These are phyloP conservation scores for Blastobotrys aristatus DNA, from an alignment of 1,139 yeast genomes.

Conservation along the genomic window DNA sequence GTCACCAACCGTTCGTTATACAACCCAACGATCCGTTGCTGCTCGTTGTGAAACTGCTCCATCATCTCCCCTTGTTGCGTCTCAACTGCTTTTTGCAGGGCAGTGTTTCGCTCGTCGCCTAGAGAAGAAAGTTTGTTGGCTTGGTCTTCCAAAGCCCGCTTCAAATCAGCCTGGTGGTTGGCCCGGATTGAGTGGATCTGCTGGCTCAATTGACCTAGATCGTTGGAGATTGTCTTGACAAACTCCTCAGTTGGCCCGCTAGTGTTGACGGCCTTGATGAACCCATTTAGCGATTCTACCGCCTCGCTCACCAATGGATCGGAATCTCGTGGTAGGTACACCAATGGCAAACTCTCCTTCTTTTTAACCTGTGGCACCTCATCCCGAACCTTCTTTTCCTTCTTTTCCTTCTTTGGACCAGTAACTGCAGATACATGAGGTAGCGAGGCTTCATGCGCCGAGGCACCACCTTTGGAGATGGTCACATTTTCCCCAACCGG, in stretches of 20 bases:
- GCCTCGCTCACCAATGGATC: conserved; percentile 48
- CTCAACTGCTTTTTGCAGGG: conserved; percentile 39
- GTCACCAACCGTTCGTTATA: conserved; percentile 54
- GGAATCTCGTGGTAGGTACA: conserved; percentile 30
- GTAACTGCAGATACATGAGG: conserved; percentile 12
- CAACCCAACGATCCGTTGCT: conserved; percentile 56
- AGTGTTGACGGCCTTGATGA: conserved; percentile 48
- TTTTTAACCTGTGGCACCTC: conserved; percentile 8
- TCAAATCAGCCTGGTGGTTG: conserved; percentile 25
- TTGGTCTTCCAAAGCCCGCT: conserved; percentile 25
- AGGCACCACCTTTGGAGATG: conserved; percentile 41
- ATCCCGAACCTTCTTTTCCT: neutral
- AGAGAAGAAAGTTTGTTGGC: conserved; percentile 27
- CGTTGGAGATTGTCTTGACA: conserved; percentile 27
- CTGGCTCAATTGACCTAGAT: conserved; percentile 28
- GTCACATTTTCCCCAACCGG: conserved; percentile 11
- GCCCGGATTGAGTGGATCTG: conserved; percentile 26
- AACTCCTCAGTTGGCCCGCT: conserved; percentile 30
- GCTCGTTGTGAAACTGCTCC: conserved; percentile 56
- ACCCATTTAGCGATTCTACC: conserved; percentile 47
- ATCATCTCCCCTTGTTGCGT: conserved; percentile 51
- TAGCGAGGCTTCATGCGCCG: conserved; percentile 15
- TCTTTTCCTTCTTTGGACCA: neutral
- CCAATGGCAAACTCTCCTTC: conserved; percentile 24
- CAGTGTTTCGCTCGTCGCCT: conserved; percentile 27